Evolutionary conservation across 176 grass and related monocot genomes (phyloP), one percentile per base, ranked within the genome.

Genomic region (Avena sativa): DNA sequence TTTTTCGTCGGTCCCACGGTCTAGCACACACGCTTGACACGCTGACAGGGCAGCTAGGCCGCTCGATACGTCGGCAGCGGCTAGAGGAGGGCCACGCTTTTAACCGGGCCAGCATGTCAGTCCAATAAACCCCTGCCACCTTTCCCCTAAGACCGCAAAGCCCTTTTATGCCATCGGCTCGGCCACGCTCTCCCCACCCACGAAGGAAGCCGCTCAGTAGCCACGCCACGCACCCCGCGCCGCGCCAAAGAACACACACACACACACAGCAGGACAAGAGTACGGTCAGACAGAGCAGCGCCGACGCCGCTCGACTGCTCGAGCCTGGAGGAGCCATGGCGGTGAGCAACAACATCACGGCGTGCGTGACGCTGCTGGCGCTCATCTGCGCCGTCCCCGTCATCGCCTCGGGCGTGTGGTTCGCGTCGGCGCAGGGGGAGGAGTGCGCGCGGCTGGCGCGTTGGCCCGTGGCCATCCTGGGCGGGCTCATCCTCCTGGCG

Each of bases 261-360:
- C 30, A 34, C 32, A 28, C 47, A 51, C 13, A 14, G n/a, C 65
- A 55, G 76, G 1, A 43, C 38, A 40, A 40, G 38, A 40, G 5
- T 40, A 40, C 40, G 12, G 58, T 28, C 25, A 79, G 36, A 23
- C 12, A 59, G 76, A 8, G 52, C 52, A 38, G 56, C 32, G 21
- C 55, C 56, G 12, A 9, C 50, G 28, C 46, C 13, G 40, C 40
- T 43, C 40, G 40, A 43, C 5, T 32, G 21, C 34, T 30, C 61
- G 3, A 25, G 26, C 4, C 30, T 34, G 32, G 4, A 8, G 21
- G 12, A 23, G 21, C 84, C 83, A 98, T 98, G 96, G 90, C 92
- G 57, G 81, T 94, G 74, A 98, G 96, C 96, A 98, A 98, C 92
- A 98, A 92, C 90, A 94, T 96, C 89, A 98, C 90, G 26, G 92